Base-by-base conservation (phyloP, 441 rosid genomes). In the Erysimum cheiri region DNA sequence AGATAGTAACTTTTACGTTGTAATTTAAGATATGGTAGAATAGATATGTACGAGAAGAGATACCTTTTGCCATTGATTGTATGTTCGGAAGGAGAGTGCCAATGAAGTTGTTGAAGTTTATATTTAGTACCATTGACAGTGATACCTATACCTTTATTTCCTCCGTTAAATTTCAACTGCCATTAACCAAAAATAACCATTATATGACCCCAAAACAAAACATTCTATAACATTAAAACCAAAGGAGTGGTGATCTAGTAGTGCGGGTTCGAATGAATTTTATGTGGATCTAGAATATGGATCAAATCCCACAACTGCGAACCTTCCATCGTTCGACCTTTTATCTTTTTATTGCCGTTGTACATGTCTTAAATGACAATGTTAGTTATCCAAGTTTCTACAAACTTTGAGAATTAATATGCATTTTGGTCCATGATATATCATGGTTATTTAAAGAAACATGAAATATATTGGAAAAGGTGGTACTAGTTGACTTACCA, bases 1-100 rank as follows among this genome's bases (percentile, higher is more conserved):
- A 26, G 9, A 26, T 28, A 8, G 6, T 39, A 6, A 57, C 3
- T 2, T 53, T 22, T 36, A 37, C 46, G 12, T 19, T 56, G 22
- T 22, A 3, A 14, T 7, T 15, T 41, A 67, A 63, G 11, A 68
- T 8, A 55, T 32, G 63, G 44, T 56, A 19, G 46, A 8, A 22
- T 55, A 15, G n/a, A n/a, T 19, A 8, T 33, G 37, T 63, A 36
- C 26, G 67, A 68, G 48, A 33, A 48, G 5, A 28, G 3, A 28
- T 56, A 75, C 87, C 87, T 89, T 37, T 75, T 81, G 76, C 89
- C 92, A 63, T 89, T 78, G 72, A 89, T 72, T 73, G 87, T 65
- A 52, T 89, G 94, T 81, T 92, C 96, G 4, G 96, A 92, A 61
- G 97, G 96, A 9, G 89, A 79, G 71, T 92, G 97, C 94, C 97